A percentile compares a stretch with the other conserved stretches of the same genome.
phyloP scores from a whole-genome alignment of 129 eudicot genomes.

The Heracleum sosnowskyi region DNA sequence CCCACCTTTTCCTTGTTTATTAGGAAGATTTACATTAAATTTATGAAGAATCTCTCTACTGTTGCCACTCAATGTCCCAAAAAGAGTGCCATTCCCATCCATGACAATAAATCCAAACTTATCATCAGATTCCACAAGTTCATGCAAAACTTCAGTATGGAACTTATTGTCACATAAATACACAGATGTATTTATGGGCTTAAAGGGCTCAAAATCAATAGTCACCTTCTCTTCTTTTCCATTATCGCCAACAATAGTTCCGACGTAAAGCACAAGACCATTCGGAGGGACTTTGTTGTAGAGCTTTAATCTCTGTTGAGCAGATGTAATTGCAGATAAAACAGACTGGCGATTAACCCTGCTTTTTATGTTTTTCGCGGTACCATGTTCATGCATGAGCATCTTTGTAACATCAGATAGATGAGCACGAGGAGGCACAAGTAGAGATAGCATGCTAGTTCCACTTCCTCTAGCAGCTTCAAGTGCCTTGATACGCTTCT shows the following conservation, averaged over 20 bases:
- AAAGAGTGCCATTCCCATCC: too few relatives aligned
- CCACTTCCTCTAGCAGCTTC: conserved; percentile 18
- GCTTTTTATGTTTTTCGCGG: background rate
- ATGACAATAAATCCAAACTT: too few relatives aligned
- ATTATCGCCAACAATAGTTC: background rate
- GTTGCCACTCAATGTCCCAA: background rate
- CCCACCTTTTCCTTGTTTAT: conserved; percentile 11
- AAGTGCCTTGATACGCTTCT: conserved; percentile 13
- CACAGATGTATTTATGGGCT: conserved; percentile 9
- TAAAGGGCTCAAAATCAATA: background rate
- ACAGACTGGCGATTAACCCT: background rate
- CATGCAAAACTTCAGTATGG: conserved; percentile 11
- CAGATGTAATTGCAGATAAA: background rate
- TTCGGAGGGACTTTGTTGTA: background rate
- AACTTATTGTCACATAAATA: conserved; percentile 14
- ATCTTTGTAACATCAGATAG: background rate
- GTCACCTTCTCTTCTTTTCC: background rate
- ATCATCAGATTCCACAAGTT: conserved; percentile 14
- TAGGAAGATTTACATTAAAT: conserved; percentile 11
- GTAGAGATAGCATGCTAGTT: conserved; percentile 12
- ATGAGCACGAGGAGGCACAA: background rate
- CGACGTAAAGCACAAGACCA: background rate
- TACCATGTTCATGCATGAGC: background rate
- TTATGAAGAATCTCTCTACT: conserved; percentile 14
- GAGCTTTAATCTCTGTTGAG: background rate